Percentiles rank a stretch among this genome's conserved stretches.
Conservation (phyloP, 1,139 yeast genomes). For the Kodamaea sp. region DNA sequence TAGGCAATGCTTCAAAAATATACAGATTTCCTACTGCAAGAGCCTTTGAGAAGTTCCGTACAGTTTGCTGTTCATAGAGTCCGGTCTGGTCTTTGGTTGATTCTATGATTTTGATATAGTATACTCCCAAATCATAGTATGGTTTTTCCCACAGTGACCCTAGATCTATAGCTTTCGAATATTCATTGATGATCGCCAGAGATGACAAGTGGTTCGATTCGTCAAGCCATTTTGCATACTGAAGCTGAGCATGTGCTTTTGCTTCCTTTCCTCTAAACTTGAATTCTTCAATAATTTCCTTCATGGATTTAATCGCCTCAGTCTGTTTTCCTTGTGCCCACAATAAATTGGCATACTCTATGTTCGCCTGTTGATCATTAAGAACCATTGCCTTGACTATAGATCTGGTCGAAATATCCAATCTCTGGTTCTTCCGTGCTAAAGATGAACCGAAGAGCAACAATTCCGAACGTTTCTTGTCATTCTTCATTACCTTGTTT, state of each 20-base stretch:
- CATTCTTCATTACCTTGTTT: constrained; percentile 39
- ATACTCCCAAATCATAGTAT: constrained; percentile 77
- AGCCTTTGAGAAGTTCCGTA: constrained; percentile 65
- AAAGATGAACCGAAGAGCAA: constrained; percentile 64
- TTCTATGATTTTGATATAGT: constrained; percentile 75
- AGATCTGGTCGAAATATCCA: constrained; percentile 73
- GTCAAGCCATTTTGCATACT: constrained; percentile 89
- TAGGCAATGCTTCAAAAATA: constrained; percentile 85
- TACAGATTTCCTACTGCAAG: constrained; percentile 68
- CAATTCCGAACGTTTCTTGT: constrained; percentile 40
- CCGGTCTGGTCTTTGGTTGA: constrained; percentile 56
- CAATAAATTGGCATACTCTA: constrained; percentile 79
- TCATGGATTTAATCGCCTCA: constrained; percentile 73
- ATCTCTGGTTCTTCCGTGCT: constrained; percentile 67
- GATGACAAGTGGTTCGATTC: constrained; percentile 83
- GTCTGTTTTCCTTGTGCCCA: constrained; percentile 93
- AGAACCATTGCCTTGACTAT: constrained; percentile 67
- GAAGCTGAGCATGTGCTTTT: constrained; percentile 60
- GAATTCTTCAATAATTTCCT: constrained; percentile 36
- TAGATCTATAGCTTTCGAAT: constrained; percentile 57
- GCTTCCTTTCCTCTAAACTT: constrained; percentile 15
- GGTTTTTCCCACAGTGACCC: constrained; percentile 76
- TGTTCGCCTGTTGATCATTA: constrained; percentile 54
- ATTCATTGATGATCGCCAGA: constrained; percentile 69
- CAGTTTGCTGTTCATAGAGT: constrained; percentile 63